These are phyloP conservation scores for Trichoderma oligosporum DNA, from an alignment of 2,329 filamentous ascomycete species.

Conservation along the genomic window DNA sequence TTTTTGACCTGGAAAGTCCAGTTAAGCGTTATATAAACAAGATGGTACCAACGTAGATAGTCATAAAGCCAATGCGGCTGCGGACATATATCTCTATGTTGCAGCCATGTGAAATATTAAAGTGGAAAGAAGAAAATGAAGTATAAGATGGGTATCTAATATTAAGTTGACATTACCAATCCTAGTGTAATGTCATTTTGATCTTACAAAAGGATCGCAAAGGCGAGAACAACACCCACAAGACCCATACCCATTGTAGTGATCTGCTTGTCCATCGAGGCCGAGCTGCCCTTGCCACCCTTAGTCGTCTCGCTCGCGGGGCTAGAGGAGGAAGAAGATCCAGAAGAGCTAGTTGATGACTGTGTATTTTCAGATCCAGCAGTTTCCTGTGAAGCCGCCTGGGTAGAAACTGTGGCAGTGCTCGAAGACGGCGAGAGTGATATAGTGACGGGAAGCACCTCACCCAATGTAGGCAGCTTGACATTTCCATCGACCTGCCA, in stretches of 20 bases:
- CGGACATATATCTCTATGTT: background rate
- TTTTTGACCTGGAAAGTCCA: background rate
- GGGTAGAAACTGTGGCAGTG: constrained; percentile 18
- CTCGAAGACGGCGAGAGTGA: background rate
- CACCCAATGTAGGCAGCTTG: constrained; percentile 64
- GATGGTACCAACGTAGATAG: background rate
- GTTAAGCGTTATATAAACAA: constrained; percentile 3
- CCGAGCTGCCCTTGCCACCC: constrained; percentile 19
- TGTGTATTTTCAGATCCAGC: background rate
- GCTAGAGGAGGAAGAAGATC: background rate
- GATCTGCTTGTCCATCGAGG: constrained; percentile 20
- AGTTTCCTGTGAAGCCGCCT: background rate
- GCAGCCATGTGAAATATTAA: constrained; percentile 3
- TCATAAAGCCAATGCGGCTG: background rate
- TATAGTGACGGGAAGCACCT: constrained; percentile 34
- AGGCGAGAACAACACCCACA: constrained; percentile 18
- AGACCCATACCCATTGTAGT: constrained; percentile 21
- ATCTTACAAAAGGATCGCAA: constrained; percentile 22
- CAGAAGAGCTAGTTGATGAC: background rate
- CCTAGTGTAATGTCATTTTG: background rate
- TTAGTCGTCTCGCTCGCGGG: background rate
- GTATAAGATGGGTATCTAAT: constrained; percentile 11
- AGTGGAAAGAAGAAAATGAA: background rate
- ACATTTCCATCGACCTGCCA: constrained; percentile 73
- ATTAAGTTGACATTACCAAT: background rate